Evolutionary conservation across 2,329 filamentous ascomycete genomes (phyloP).

Genomic region (Beauveria varroae): DNA sequence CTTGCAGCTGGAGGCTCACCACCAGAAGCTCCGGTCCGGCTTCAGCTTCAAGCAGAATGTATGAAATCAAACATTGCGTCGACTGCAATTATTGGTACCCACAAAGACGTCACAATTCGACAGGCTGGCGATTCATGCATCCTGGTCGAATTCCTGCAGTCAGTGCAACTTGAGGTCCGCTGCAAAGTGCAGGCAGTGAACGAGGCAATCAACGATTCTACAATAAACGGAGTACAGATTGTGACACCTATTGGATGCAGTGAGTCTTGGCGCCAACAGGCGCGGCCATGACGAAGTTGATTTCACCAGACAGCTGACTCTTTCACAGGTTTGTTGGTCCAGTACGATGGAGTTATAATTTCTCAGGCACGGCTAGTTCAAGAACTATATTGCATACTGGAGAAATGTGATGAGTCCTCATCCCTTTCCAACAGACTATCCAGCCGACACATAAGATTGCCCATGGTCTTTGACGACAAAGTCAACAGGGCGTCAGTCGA

Average conservation of each 20-base stretch:
- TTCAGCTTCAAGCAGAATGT: not conserved
- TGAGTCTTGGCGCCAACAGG: not conserved
- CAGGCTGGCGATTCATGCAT: constrained; percentile 3
- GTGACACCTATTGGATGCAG: constrained; percentile 7
- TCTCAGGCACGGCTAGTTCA: not conserved
- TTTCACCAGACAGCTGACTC: not conserved
- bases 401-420: constrained; percentile 37
- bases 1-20: not conserved
- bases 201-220: not conserved
- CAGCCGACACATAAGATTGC: constrained; percentile 17
- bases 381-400: not conserved
- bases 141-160: not conserved
- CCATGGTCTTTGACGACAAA: constrained; percentile 20
- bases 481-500: constrained; percentile 31
- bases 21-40: not conserved
- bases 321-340: not conserved
- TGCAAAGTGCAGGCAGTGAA: not conserved
- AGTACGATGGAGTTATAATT: not conserved
- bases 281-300: not conserved
- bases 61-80: not conserved
- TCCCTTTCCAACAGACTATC: constrained; percentile 1
- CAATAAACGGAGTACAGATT: not conserved
- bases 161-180: constrained; percentile 2
- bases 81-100: not conserved
- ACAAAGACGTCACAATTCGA: not conserved